These are phyloP conservation scores for Boletus rubropictus DNA, from an alignment of 768 basidiomycete species.

Conservation along the genomic window DNA sequence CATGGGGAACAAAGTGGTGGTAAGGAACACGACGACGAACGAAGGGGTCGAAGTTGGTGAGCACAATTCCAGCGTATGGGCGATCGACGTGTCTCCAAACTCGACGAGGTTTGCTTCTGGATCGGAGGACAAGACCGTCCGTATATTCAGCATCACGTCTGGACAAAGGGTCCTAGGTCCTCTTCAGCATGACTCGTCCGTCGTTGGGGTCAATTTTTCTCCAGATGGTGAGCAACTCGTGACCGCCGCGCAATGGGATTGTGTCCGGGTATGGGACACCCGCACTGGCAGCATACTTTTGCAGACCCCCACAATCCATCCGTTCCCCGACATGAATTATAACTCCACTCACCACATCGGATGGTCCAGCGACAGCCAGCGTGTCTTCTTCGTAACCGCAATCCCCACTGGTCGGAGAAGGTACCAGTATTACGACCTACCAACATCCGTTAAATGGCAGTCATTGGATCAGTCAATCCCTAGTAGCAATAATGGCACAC, in stretches of 20 bases:
- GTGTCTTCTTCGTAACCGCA: neutral
- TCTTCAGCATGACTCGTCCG: neutral
- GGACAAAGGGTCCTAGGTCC: slow-evolving; percentile 2
- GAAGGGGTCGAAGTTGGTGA: slow-evolving; percentile 1
- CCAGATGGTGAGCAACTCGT: neutral
- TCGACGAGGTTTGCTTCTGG: slow-evolving; percentile 8
- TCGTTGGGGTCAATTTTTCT: slow-evolving; percentile 7
- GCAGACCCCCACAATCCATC: neutral
- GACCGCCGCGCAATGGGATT: neutral
- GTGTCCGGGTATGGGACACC: slow-evolving; percentile 5
- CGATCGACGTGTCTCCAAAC: slow-evolving; percentile 10
- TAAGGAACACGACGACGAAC: slow-evolving; percentile 4
- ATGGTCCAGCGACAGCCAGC: neutral
- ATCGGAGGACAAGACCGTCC: slow-evolving; percentile 6
- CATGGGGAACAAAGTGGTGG: neutral
- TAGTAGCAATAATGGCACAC: neutral
- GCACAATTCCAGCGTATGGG: neutral
- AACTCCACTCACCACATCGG: neutral
- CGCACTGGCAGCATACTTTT: neutral
- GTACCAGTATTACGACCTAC: too few relatives aligned
- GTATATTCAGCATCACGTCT: slow-evolving; percentile 3
- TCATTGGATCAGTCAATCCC: neutral
- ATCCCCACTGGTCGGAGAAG: fast-evolving
- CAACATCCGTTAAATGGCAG: fast-evolving
- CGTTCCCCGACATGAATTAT: too few relatives aligned